These are phyloP conservation scores for Pneumocystis jirovecii DNA, from an alignment of 1,139 yeast genomes.

Conservation along the genomic window DNA sequence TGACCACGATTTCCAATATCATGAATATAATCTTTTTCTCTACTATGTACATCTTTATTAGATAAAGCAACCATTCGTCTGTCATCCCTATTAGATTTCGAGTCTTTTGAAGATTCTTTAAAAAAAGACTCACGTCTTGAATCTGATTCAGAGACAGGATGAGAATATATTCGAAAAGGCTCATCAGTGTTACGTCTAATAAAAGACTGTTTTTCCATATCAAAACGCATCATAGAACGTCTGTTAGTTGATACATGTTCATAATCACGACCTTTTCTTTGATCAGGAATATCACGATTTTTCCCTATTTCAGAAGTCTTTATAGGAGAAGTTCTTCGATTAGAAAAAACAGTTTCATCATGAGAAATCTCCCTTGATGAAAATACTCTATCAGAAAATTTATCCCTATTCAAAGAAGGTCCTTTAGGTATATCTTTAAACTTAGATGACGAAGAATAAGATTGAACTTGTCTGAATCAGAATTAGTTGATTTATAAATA, in stretches of 20 bases:
- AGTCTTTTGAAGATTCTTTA: not conserved
- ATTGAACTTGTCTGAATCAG: not conserved
- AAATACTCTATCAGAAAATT: not conserved
- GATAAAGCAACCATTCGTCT: not conserved
- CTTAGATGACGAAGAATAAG: not conserved
- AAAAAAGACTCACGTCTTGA: not conserved
- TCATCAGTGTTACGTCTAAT: not conserved
- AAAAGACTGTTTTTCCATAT: not conserved
- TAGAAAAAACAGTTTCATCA: not conserved
- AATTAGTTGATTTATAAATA: not conserved
- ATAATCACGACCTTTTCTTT: not conserved
- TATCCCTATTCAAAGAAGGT: not conserved
- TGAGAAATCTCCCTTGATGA: not conserved
- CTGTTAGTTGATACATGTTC: not conserved
- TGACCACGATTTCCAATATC: not conserved
- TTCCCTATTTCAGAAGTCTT: not conserved
- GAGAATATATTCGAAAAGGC: not conserved
- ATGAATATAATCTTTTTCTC: not conserved
- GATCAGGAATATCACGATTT: not conserved
- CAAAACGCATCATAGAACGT: not conserved
- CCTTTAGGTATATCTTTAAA: slow-evolving; percentile 1
- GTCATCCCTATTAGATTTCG: not conserved
- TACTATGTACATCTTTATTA: not conserved
- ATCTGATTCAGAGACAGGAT: not conserved
- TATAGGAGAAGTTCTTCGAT: not conserved